Base-by-base conservation (phyloP, 176 grass and related monocot genomes). In the Musa schizocarpa region DNA sequence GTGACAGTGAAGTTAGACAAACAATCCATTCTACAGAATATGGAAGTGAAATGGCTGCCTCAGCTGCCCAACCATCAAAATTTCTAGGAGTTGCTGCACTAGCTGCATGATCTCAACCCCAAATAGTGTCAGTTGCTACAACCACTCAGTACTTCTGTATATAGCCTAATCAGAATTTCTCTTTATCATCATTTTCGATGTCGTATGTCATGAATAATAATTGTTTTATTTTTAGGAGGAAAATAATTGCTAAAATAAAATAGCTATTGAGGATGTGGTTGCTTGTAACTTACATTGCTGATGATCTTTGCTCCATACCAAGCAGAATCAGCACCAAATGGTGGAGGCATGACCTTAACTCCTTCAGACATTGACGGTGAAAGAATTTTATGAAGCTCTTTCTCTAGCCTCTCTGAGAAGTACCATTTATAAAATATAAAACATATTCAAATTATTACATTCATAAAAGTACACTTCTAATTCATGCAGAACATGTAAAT, bases 251-350 rank as follows among this genome's bases (percentile, higher is more conserved):
- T 43, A 23, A 58, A 19, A 7, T 54, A 48, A 17, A 26, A 29
- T 19, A 29, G 23, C 23, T 14, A 27, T 24, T 27, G 21, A 52
- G 20, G 54, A 54, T 43, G 10, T 69, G 9, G 11, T 63, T 16
- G 20, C 66, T 10, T 53, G 19, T 55, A 71, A 12, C 82, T 89
- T 87, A 99, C 95, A 79, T 88, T 99, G 73, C 90, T 85, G 68
- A 99, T 82, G 70, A 89, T 87, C 84, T 99, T 99, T 78, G 90
- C 95, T 50, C 86, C 90, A 63, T 91, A 86, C 95, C 90, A 99
- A 63, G 90, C 90, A 6, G 90, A 86, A 77, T 99, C 88, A 22
- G 82, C 70, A 69, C 86, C 88, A 75, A 82, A 89, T 67, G 88
- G 65, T 57, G 95, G 88, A 68, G 90, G 88, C 54, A 87, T 23